Conservation (phyloP, 2,329 filamentous ascomycete genomes). For the Trichoderma atrobrunneum region DNA sequence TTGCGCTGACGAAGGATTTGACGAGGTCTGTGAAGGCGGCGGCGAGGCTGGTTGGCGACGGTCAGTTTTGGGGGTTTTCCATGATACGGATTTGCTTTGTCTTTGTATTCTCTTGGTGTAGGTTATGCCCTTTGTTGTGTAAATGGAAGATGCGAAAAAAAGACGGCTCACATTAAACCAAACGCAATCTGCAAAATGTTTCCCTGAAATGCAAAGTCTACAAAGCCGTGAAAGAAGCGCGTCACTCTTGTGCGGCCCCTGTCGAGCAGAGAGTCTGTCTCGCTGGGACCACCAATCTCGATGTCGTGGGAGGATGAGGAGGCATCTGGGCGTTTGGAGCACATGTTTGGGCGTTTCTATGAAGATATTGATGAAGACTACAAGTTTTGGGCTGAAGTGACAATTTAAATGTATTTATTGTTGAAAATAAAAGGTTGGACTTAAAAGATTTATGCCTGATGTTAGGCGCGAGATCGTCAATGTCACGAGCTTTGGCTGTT, state of each 20-base stretch:
- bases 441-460: background rate
- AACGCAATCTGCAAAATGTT: slow-evolving; percentile 75
- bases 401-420: background rate
- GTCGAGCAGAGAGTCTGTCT: slow-evolving; percentile 43
- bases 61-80: background rate
- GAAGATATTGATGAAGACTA: background rate
- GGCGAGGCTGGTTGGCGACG: slow-evolving; percentile 53
- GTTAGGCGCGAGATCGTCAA: background rate
- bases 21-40: slow-evolving; percentile 69
- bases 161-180: slow-evolving; percentile 61
- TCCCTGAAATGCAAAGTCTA: slow-evolving; percentile 70
- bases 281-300: slow-evolving; percentile 22
- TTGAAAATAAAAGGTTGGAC: background rate
- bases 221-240: slow-evolving; percentile 60
- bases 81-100: background rate
- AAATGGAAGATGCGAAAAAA: background rate
- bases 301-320: background rate
- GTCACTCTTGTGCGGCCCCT: slow-evolving; percentile 47
- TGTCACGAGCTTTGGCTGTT: slow-evolving; percentile 2
- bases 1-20: slow-evolving; percentile 68
- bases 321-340: slow-evolving; percentile 8
- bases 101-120: background rate
- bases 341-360: background rate
- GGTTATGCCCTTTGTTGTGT: background rate
- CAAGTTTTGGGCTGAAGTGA: background rate